A percentile compares a stretch with the other conserved stretches of the same genome.
phyloP scores from a whole-genome alignment of 805 yeast species.

The Cyberlindnera sargentensis region DNA sequence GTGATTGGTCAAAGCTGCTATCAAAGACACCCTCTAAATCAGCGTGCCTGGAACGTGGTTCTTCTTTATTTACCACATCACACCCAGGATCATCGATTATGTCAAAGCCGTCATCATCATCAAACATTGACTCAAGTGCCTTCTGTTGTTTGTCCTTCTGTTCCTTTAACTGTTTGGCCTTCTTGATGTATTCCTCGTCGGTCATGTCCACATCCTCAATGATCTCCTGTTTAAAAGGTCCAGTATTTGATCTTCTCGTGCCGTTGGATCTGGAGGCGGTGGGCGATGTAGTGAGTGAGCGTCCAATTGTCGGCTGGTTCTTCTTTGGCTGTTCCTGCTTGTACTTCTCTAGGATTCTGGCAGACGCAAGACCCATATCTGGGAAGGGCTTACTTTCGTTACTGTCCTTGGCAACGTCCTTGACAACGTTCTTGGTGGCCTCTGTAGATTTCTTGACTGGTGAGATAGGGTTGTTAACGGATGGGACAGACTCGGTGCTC shows the following conservation, averaged over 20 bases:
- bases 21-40: slow-evolving; percentile 20
- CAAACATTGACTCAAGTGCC: slow-evolving; percentile 30
- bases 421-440: too few species aligned
- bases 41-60: slow-evolving; percentile 1
- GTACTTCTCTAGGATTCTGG: slow-evolving; percentile 11
- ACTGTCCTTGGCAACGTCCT: background rate
- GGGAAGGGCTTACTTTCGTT: slow-evolving; percentile 8
- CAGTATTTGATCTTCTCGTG: slow-evolving; percentile 9
- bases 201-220: slow-evolving; percentile 10
- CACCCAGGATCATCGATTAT: slow-evolving; percentile 1
- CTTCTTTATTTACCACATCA: background rate
- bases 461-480: too few species aligned
- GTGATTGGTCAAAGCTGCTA: slow-evolving; percentile 13
- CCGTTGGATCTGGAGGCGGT: background rate
- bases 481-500: too few species aligned
- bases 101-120: slow-evolving; percentile 25
- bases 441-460: background rate
- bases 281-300: slow-evolving; percentile 3
- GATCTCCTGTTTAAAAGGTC: slow-evolving; percentile 3
- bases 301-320: slow-evolving; percentile 12
- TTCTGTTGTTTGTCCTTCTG: slow-evolving; percentile 10
- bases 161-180: slow-evolving; percentile 6
- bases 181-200: slow-evolving; percentile 11
- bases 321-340: slow-evolving; percentile 2
- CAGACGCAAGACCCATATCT: slow-evolving; percentile 15